A percentile compares a stretch with the other conserved stretches of the same genome.
These are phyloP conservation scores for Nicotiana obtusifolia DNA, from an alignment of 257 asterid species.

Conservation along the genomic window DNA sequence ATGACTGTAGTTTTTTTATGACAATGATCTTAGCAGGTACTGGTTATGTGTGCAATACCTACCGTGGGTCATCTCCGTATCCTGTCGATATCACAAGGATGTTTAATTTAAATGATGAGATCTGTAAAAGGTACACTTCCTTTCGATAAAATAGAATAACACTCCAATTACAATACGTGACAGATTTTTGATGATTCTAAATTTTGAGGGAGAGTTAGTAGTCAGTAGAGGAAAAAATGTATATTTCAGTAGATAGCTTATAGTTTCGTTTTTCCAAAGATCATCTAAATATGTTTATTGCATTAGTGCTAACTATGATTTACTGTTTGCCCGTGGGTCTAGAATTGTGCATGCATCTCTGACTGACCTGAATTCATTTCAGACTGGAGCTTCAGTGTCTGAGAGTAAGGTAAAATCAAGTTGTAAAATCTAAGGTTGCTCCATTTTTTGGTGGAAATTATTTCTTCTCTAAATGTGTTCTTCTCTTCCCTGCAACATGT, in stretches of 20 bases:
- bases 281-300: neutral
- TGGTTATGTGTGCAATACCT: slow-evolving; percentile 86
- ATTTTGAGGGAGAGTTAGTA: neutral
- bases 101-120: slow-evolving; percentile 78
- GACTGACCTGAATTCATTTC: slow-evolving; percentile 39
- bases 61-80: slow-evolving; percentile 47
- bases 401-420: slow-evolving; percentile 36
- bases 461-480: slow-evolving; percentile 4
- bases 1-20: neutral
- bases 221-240: neutral
- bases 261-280: neutral
- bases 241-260: neutral
- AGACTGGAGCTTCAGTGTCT: slow-evolving; percentile 28
- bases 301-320: neutral
- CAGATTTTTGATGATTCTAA: neutral
- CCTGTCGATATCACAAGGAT: slow-evolving; percentile 65
- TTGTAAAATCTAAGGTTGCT: slow-evolving; percentile 16
- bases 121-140: slow-evolving; percentile 59
- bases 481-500: neutral
- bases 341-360: slow-evolving; percentile 73
- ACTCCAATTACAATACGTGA: neutral
- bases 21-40: slow-evolving; percentile 41
- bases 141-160: neutral
- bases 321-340: slow-evolving; percentile 16
- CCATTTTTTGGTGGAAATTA: slow-evolving; percentile 32